Conservation (phyloP, 805 yeast species). For the Yamadazyma philogaea region DNA sequence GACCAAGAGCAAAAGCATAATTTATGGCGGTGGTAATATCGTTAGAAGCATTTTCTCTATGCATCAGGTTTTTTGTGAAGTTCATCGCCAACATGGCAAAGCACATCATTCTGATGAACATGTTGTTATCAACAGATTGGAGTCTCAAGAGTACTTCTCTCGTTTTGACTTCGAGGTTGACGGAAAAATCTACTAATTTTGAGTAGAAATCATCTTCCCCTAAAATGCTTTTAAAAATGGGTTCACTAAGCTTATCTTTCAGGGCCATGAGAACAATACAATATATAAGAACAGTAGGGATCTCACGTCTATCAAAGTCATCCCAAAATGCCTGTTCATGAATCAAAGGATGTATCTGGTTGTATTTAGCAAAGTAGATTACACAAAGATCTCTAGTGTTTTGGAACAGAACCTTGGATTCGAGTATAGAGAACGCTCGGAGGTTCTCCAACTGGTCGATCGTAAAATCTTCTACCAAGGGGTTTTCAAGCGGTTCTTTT, state of each 20-base stretch:
- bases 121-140: constrained; percentile 22
- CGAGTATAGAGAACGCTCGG: constrained; percentile 1
- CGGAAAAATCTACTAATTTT: not conserved
- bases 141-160: constrained; percentile 26
- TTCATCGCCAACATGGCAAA: constrained; percentile 24
- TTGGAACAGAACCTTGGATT: not conserved
- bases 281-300: constrained; percentile 22
- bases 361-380: constrained; percentile 28
- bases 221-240: constrained; percentile 16
- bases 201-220: not conserved
- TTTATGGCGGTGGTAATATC: constrained; percentile 7
- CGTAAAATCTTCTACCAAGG: not conserved
- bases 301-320: constrained; percentile 18
- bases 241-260: constrained; percentile 27
- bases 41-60: constrained; percentile 14
- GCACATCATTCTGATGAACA: constrained; percentile 12
- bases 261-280: constrained; percentile 24
- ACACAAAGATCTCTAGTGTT: constrained; percentile 16
- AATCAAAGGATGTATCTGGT: constrained; percentile 30
- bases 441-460: constrained; percentile 1
- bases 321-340: constrained; percentile 26
- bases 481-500: not conserved
- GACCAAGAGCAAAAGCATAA: constrained; percentile 5
- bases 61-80: constrained; percentile 15
- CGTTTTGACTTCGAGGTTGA: constrained; percentile 25